These are phyloP conservation scores for Cladosporium sp. DNA, from an alignment of 2,329 filamentous ascomycete genomes.

Conservation along the genomic window DNA sequence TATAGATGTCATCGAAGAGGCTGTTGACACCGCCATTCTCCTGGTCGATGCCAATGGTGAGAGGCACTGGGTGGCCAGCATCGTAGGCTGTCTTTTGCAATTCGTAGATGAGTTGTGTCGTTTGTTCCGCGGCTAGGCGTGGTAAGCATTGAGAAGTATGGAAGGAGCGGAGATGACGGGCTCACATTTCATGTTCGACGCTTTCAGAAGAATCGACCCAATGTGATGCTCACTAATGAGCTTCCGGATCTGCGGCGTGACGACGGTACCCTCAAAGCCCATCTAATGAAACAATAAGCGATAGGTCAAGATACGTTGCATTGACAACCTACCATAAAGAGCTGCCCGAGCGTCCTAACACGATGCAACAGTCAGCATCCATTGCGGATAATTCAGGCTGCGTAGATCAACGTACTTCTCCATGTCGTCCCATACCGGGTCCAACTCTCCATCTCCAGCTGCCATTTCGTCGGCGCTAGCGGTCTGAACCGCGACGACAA, in stretches of 20 bases:
- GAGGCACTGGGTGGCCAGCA: conserved; percentile 80
- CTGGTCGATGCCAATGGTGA: conserved; percentile 89
- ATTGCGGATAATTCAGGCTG: conserved; percentile 12
- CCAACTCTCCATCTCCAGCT: conserved; percentile 39
- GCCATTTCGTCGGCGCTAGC: conserved; percentile 52
- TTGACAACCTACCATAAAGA: conserved; percentile 29
- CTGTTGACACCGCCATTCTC: conserved; percentile 98
- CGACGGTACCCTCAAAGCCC: conserved; percentile 80
- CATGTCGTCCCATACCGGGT: conserved; percentile 64
- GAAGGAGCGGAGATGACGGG: not conserved
- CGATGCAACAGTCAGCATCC: conserved; percentile 19
- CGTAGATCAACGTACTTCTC: conserved; percentile 63
- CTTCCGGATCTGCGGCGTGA: conserved; percentile 75
- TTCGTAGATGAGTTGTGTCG: conserved; percentile 80
- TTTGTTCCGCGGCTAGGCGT: conserved; percentile 76
- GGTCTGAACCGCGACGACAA: not conserved
- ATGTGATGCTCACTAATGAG: conserved; percentile 81
- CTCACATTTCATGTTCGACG: conserved; percentile 77
- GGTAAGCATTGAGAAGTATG: conserved; percentile 24
- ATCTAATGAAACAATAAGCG: conserved; percentile 49
- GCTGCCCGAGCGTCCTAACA: conserved; percentile 40
- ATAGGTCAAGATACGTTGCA: not conserved
- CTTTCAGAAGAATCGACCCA: conserved; percentile 78
- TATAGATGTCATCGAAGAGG: conserved; percentile 90
- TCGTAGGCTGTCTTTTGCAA: conserved; percentile 88